Evolutionary conservation across 106 monocot species (phyloP).

Genomic region (Dendrobium officinale): DNA sequence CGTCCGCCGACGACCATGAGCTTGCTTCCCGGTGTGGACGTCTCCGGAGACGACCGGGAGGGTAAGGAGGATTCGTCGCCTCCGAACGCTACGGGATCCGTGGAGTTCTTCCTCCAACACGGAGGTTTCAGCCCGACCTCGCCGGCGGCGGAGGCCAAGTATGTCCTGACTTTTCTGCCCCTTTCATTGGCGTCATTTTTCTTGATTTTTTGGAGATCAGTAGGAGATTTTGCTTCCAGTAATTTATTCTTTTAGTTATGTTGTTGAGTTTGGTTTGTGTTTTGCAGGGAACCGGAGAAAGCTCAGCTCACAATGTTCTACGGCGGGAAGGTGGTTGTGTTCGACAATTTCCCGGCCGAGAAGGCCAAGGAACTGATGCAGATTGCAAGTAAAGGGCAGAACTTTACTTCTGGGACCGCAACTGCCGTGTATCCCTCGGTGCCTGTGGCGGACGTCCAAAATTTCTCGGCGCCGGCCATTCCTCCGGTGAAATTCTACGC

Average conservation of each 20-base stretch:
- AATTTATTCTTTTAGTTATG: too few species aligned
- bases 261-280: neutral
- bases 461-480: neutral
- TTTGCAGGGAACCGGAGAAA: conserved; percentile 10
- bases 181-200: neutral
- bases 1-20: conserved; percentile 28
- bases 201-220: neutral
- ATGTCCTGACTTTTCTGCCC: neutral
- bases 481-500: neutral
- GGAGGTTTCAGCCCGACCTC: neutral
- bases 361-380: conserved; percentile 43
- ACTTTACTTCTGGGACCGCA: neutral
- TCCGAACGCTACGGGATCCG: neutral
- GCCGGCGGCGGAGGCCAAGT: neutral
- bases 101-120: conserved; percentile 10
- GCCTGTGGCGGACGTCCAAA: neutral
- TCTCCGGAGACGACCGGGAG: neutral
- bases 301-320: conserved; percentile 59
- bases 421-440: neutral
- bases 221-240: neutral
- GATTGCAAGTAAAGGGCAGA: conserved; percentile 17
- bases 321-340: conserved; percentile 54
- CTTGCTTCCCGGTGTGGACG: conserved; percentile 26
- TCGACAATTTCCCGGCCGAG: conserved; percentile 50
- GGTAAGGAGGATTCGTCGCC: neutral